A percentile compares a stretch with the other conserved stretches of the same genome.
These are phyloP conservation scores for Tulasnella sp. DNA, from an alignment of 768 basidiomycete genomes.

Conservation along the genomic window DNA sequence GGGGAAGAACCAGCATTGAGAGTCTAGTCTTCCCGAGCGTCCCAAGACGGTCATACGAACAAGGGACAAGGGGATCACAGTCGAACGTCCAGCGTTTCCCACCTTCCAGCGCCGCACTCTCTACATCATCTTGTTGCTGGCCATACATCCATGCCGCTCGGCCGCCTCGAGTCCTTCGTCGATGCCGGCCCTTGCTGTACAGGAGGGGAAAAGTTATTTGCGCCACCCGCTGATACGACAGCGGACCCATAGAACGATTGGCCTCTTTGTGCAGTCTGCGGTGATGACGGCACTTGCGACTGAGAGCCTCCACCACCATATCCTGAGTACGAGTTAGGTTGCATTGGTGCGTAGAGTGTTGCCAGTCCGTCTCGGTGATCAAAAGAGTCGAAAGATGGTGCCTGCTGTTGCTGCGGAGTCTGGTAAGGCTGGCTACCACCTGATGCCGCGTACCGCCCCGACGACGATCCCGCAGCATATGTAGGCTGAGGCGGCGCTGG, in stretches of 20 bases:
- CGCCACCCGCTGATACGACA: constrained; percentile 25
- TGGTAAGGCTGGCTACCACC: background rate
- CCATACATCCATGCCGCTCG: constrained; percentile 16
- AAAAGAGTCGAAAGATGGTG: constrained; percentile 22
- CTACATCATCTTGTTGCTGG: background rate
- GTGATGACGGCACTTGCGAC: constrained; percentile 25
- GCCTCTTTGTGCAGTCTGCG: constrained; percentile 22
- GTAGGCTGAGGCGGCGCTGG: constrained; percentile 14
- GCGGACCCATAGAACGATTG: constrained; percentile 62
- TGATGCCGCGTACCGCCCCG: constrained; percentile 1
- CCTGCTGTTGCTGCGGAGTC: constrained; percentile 21
- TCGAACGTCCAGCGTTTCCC: no score
- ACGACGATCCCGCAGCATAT: constrained; percentile 10
- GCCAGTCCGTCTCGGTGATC: constrained; percentile 29
- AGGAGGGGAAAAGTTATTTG: background rate
- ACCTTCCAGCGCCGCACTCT: background rate
- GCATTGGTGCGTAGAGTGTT: constrained; percentile 67
- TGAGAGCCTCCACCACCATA: constrained; percentile 29
- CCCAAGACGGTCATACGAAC: no score
- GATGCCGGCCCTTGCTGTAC: constrained; percentile 13
- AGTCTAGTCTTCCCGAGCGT: no score
- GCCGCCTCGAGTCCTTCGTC: constrained; percentile 9
- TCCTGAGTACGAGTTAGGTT: constrained; percentile 63
- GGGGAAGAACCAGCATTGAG: no score
- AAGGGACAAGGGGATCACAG: no score